Evolutionary conservation across 2,329 filamentous ascomycete species (phyloP).

Genomic region (Kalmusia sp.): DNA sequence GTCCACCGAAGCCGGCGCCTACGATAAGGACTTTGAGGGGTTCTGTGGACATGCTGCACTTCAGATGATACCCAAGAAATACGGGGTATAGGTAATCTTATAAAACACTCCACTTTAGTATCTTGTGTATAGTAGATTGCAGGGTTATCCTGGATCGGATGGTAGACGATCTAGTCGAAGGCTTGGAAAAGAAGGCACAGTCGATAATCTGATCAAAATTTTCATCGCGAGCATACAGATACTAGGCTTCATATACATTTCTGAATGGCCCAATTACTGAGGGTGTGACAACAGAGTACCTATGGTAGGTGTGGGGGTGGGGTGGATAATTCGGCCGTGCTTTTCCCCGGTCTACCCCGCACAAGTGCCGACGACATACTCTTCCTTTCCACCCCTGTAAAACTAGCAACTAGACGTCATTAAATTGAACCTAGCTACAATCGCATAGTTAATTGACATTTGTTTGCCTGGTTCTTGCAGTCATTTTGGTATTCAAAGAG

Average conservation of each 20-base stretch:
- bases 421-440: too few species aligned
- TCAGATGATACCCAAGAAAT: too few species aligned
- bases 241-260: not conserved
- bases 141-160: not conserved
- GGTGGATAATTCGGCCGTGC: not conserved
- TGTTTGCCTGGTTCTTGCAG: too few species aligned
- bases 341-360: constrained; percentile 12
- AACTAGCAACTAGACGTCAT: not conserved
- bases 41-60: not conserved
- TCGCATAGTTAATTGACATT: too few species aligned
- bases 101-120: not conserved
- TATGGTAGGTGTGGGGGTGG: constrained; percentile 10
- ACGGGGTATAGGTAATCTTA: not conserved
- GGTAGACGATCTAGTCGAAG: too few species aligned
- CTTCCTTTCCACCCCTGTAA: too few species aligned
- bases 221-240: not conserved
- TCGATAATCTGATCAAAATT: not conserved
- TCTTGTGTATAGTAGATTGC: not conserved
- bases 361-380: not conserved
- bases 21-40: constrained; percentile 47
- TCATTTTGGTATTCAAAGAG: too few species aligned
- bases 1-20: constrained; percentile 61
- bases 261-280: not conserved
- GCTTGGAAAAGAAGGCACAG: too few species aligned
- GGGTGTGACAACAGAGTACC: not conserved